Evolutionary conservation across 148 eudicot species (phyloP), one percentile per base, ranked within the genome.

Genomic region (Heliosperma pusillum): DNA sequence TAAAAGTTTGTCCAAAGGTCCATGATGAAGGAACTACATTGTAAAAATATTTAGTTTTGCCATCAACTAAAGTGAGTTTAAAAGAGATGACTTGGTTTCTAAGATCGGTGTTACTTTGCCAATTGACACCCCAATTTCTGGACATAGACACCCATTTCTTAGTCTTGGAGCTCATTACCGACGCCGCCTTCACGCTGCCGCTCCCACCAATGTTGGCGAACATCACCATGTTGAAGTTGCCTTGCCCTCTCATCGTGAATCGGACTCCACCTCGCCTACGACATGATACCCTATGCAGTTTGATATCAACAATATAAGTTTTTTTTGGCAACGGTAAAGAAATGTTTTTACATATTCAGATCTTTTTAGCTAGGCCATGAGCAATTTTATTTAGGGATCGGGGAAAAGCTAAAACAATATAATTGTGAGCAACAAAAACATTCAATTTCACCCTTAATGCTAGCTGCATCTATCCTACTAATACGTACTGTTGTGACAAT

Each of bases 191-290:
- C 2, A 91, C 66, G 20, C 86, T 91, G 1, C 97, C 93, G 25
- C 86, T 82, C 0, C 91, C 92, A 1, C 89, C 89, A 5, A 86
- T 83, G 74, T 89, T 91, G 4, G 88, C 74, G 63, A 87, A 73
- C 92, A 88, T 87, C 73, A 89, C 87, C 92, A 92, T 87, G 86
- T 88, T 87, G 86, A 92, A 92, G 74, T 87, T 89, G 17, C 92
- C 84, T 79, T 87, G 88, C 27, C 94, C 97, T 78, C 84, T 89
- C 73, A 92, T 55, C 17, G 94, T 92, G 80, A 92, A 92, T 44
- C 91, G 89, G 3, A 92, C 94, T 4, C 94, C 97, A 0, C 94
- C 94, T 58, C 74, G 85, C 66, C 97, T 80, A 24, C 47, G 86
- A 30, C 97, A 92, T 53, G 89, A 33, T 63, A 90, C 88, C 87